These are phyloP conservation scores for Diaporthe humulicola DNA, from an alignment of 2,329 filamentous ascomycete genomes.

Conservation along the genomic window DNA sequence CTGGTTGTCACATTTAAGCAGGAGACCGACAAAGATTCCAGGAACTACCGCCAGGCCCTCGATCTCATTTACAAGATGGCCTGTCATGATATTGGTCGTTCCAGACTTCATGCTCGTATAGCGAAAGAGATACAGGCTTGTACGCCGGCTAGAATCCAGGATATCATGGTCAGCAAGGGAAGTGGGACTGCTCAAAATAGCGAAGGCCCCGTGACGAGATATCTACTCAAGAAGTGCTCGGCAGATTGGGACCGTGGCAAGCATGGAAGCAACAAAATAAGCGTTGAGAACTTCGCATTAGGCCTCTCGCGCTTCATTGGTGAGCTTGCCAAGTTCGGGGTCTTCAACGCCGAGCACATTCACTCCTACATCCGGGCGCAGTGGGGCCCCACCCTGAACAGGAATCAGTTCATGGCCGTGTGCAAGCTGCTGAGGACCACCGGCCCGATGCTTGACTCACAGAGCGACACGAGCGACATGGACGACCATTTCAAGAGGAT, in stretches of 20 bases:
- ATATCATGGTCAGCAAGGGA: background rate
- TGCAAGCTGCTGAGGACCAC: constrained; percentile 11
- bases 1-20: background rate
- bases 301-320: constrained; percentile 18
- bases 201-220: background rate
- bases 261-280: background rate
- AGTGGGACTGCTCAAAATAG: background rate
- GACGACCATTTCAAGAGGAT: constrained; percentile 2
- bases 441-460: background rate
- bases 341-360: background rate
- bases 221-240: background rate
- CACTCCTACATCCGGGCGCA: background rate
- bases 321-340: background rate
- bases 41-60: background rate
- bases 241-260: background rate
- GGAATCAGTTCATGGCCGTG: constrained; percentile 5
- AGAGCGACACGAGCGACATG: background rate
- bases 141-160: background rate
- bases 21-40: background rate
- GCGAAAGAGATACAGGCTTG: background rate
- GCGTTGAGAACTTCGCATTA: constrained; percentile 4
- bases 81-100: background rate
- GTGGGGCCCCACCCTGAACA: background rate
- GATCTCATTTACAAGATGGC: background rate
- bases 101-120: background rate